Evolutionary conservation across 1,284 basidiomycete genomes (phyloP).

Genomic region (Veloboletus limbatus): DNA sequence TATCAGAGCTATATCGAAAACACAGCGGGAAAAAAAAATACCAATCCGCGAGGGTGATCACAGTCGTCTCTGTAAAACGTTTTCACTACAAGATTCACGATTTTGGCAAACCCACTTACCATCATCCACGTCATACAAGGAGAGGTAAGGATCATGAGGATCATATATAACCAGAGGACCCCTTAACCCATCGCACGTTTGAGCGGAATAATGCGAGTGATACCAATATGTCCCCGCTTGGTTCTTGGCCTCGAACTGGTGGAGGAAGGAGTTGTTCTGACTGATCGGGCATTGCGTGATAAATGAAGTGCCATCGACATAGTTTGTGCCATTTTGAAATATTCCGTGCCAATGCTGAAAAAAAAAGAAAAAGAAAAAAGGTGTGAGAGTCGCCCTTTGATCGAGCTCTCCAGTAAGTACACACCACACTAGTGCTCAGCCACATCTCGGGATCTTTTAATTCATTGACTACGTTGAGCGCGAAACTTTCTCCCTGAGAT

Average conservation of each 20-base stretch:
- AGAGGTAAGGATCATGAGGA: conserved; percentile 32
- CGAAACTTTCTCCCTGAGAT: conserved; percentile 31
- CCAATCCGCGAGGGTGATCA: conserved; percentile 33
- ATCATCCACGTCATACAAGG: conserved; percentile 38
- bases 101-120: conserved; percentile 20
- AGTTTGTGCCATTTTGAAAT: conserved; percentile 28
- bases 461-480: conserved; percentile 30
- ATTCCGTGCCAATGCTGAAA: conserved; percentile 39
- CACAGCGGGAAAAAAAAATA: conserved; percentile 7
- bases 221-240: conserved; percentile 44
- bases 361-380: too few species aligned
- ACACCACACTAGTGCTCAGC: conserved; percentile 32
- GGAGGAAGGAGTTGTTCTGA: conserved; percentile 38
- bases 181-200: conserved; percentile 31
- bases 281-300: conserved; percentile 49
- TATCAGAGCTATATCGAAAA: not conserved
- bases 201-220: conserved; percentile 36
- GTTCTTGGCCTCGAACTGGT: conserved; percentile 32
- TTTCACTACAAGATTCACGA: not conserved
- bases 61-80: conserved; percentile 25
- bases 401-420: conserved; percentile 12
- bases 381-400: conserved; percentile 25
- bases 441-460: conserved; percentile 33
- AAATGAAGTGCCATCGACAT: conserved; percentile 27
- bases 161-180: conserved; percentile 36